phyloP scores from a whole-genome alignment of 2,329 filamentous ascomycete genomes.

The Xylariaceae sp. region DNA sequence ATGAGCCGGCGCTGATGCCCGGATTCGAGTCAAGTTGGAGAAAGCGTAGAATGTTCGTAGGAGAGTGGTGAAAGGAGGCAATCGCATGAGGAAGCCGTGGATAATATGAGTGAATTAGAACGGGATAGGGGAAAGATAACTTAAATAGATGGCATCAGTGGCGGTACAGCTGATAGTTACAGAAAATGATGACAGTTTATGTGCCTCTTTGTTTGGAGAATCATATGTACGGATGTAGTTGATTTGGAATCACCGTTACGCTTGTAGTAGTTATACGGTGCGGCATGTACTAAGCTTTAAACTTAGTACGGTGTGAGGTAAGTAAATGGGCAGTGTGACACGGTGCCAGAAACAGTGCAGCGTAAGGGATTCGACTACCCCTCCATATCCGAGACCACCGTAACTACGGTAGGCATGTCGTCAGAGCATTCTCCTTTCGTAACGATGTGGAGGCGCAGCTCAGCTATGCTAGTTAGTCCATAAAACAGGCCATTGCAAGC shows the following conservation, averaged over 20 bases:
- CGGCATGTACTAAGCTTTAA: background rate
- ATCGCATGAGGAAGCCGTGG: slow-evolving; percentile 51
- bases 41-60: slow-evolving; percentile 54
- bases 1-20: slow-evolving; percentile 35
- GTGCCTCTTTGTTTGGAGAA: slow-evolving; percentile 2
- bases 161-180: slow-evolving; percentile 7
- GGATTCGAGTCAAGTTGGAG: slow-evolving; percentile 52
- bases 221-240: background rate
- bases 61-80: slow-evolving; percentile 56
- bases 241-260: slow-evolving; percentile 26
- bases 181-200: slow-evolving; percentile 27
- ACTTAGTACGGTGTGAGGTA: background rate
- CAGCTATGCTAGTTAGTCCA: too few species aligned
- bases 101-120: background rate
- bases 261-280: slow-evolving; percentile 2
- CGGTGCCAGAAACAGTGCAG: too few species aligned
- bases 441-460: too few species aligned
- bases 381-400: slow-evolving; percentile 15
- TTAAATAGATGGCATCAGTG: slow-evolving; percentile 15
- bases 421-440: too few species aligned
- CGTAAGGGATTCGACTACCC: slow-evolving; percentile 1
- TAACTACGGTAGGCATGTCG: slow-evolving; percentile 23
- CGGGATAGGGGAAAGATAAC: background rate
- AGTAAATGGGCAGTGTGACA: too few species aligned
- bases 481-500: too few species aligned